Evolutionary conservation across 495 filamentous ascomycete species (phyloP), one percentile per base, ranked within the genome.

Genomic region (Trichoderma asperelloides): DNA sequence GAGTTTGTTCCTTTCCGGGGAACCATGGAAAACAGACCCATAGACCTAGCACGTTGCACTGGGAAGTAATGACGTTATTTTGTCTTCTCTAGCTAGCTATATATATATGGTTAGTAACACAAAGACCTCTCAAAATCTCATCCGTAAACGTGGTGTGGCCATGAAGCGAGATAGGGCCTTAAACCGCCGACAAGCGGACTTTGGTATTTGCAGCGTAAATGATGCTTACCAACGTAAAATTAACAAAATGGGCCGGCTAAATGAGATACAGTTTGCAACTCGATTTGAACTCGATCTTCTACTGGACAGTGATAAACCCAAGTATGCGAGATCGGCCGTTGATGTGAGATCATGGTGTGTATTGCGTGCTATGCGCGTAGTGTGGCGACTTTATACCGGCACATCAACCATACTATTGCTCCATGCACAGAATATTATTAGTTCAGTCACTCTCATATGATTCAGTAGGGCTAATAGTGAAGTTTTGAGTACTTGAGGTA

Each of bases 1-100:
- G 84, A 0, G 85, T 83, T 83, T 71, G 75, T 28, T 82, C 86
- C 18, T 11, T 23, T 16, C n/a, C 37, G 40, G 64, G 47, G 13
- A 43, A 65, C 40, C 40, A 12, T 21, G 64, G 9, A 65, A 39
- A 39, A 28, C 12, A 3, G 64, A 25, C 64, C 55, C 55, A 60
- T 60, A 60, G 30, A 60, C 7, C 25, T 25, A 60, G 55, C 55
- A 60, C 55, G 55, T 60, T 60, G 55, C 27, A 60, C 30, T 30
- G 13, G 27, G 23, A 60, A 60, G 27, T 30, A 60, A 60, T 60
- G 55, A 30, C 55, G 55, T 60, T 60, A 60, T 60, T 30, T 33
- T 18, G 55, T 15, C n/a, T 9, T 21, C 27, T 60, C 23, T n/a
- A 60, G 15, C 9, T 18, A 18, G n/a, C 15, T n/a, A n/a, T 28